Evolutionary conservation across 169 alveolate genomes (phyloP).

Genomic region (Eimeria maxima): DNA sequence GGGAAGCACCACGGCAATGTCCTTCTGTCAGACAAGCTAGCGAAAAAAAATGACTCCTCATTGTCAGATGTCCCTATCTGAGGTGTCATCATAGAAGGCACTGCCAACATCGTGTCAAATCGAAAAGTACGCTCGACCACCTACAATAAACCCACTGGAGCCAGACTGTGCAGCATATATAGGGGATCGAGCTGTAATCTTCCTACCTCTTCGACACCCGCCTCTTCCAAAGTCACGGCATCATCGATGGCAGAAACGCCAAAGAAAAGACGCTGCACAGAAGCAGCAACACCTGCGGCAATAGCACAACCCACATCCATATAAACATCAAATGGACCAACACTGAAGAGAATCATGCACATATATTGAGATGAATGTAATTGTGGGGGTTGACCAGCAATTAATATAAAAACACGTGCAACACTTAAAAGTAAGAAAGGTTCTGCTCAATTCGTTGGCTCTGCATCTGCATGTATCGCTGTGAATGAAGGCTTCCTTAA

Average conservation of each 20-base stretch:
- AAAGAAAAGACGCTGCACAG: constrained; percentile 78
- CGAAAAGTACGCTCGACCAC: neutral
- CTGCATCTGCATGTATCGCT: no score
- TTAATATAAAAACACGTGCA: no score
- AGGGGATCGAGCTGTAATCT: neutral
- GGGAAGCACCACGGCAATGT: neutral
- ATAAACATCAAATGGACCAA: neutral
- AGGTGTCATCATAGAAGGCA: constrained; percentile 24
- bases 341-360: neutral
- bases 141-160: neutral
- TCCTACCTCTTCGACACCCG: constrained; percentile 81
- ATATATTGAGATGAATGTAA: no score
- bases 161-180: neutral
- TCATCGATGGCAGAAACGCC: constrained; percentile 81
- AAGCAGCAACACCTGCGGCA: constrained; percentile 82
- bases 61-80: constrained; percentile 82
- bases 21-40: constrained; percentile 23
- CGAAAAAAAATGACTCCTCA: constrained; percentile 72
- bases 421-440: no score
- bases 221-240: constrained; percentile 79
- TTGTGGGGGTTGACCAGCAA: no score
- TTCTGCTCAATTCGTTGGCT: no score
- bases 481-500: neutral
- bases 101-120: neutral
- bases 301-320: neutral